These are phyloP conservation scores for Colletotrichum phormii DNA, from an alignment of 2,329 filamentous ascomycete species.

Conservation along the genomic window DNA sequence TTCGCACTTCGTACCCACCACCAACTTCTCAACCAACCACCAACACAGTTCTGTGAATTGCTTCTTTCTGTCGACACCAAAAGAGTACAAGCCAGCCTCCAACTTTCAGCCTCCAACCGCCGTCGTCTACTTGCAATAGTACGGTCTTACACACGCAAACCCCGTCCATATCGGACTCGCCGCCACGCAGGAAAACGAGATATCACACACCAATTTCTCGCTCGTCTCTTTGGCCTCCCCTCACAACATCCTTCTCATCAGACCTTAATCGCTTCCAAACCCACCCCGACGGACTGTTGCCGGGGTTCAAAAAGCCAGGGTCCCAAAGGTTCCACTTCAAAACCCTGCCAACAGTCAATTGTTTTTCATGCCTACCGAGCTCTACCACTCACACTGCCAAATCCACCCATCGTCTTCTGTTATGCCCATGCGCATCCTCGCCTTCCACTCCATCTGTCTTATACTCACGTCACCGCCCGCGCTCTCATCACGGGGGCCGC, in stretches of 20 bases:
- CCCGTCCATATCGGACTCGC: background rate
- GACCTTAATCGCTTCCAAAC: constrained; percentile 12
- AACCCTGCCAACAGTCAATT: constrained; percentile 30
- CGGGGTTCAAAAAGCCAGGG: constrained; percentile 27
- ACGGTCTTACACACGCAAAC: background rate
- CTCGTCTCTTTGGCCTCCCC: background rate
- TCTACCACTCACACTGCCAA: constrained; percentile 29
- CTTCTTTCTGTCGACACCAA: constrained; percentile 20
- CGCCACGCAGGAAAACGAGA: background rate
- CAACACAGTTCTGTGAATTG: constrained; percentile 21
- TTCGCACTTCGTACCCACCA: background rate
- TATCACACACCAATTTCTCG: background rate
- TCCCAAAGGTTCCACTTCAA: constrained; percentile 18
- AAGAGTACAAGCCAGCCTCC: background rate
- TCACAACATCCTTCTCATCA: constrained; percentile 13
- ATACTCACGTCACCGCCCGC: constrained; percentile 30
- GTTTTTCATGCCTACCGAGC: constrained; percentile 31
- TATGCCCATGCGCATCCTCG: constrained; percentile 26
- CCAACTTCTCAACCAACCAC: background rate
- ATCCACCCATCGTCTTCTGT: constrained; percentile 27
- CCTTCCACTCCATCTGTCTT: constrained; percentile 20
- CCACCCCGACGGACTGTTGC: constrained; percentile 18
- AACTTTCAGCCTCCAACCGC: background rate
- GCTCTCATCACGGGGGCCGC: background rate
- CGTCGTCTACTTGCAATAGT: background rate